Base-by-base conservation (phyloP, 768 basidiomycete genomes). In the Lentinula lateritia region DNA sequence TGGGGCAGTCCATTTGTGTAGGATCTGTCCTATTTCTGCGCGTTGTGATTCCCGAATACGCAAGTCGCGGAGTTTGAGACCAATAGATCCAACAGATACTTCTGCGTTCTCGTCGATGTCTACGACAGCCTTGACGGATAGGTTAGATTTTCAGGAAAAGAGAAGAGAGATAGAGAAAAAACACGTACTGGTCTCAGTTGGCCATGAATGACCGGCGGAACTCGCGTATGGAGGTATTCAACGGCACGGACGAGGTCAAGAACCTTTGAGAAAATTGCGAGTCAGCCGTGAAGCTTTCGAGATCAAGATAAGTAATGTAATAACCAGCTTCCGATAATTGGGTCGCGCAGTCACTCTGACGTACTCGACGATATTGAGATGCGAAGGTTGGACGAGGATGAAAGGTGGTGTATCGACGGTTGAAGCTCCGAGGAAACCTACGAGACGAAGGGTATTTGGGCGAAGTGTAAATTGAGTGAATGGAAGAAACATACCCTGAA, bases 341-440 rank as follows among this genome's bases (percentile, higher is more conserved):
- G 53, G 53, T 20, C 39, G 39, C 2, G 15, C 16, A 7, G 35
- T 56, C 48, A 50, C 50, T 16, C 18, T 41, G 10, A 60, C 41
- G 20, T 60, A 43, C 6, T 60, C 58, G 10, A 39, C 18, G 6
- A 60, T 60, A 20, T 35, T 60, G 15, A 60, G 28, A 15, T 60
- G 58, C 9, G 41, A 60, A 15, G 46, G 23, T 35, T 60, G 58
- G n/a, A 50, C 36, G n/a, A 60, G 35, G 20, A 60, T 39, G 48
- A 60, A 60, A 28, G 58, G 58, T 6, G 58, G 58, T 16, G 32
- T 50, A 18, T 60, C 58, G 12, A 60, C 58, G 6, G 58, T 60
- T 28, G 58, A 60, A 15, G 58, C 58, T 18, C 58, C 58, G n/a
- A 60, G 46, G 41, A 60, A 60, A 23, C 45, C 58, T 60, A 18